These are phyloP conservation scores for Hypsizygus marmoreus DNA, from an alignment of 768 basidiomycete genomes.

Conservation along the genomic window DNA sequence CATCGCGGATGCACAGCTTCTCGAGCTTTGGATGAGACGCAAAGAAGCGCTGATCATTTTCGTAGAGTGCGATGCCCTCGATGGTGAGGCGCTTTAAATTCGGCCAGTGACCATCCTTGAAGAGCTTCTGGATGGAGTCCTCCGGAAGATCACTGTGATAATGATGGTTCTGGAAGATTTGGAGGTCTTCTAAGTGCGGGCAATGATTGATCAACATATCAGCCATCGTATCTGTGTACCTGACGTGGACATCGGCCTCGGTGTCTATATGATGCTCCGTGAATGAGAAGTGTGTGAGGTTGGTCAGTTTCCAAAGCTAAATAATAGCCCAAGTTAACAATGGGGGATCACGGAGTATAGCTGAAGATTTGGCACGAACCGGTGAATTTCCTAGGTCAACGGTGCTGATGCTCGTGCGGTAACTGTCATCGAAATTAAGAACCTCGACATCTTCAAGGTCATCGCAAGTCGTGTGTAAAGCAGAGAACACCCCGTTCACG, in stretches of 20 bases:
- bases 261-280: neutral
- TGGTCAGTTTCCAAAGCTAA: slow-evolving; percentile 1
- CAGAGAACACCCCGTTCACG: neutral
- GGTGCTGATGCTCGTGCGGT: neutral
- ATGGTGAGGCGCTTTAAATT: neutral
- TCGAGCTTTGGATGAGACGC: neutral
- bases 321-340: no score
- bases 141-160: neutral
- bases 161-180: neutral
- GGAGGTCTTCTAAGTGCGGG: neutral
- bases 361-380: no score
- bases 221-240: neutral
- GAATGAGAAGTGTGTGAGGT: slow-evolving; percentile 4
- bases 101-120: neutral
- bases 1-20: slow-evolving; percentile 8
- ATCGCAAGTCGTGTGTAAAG: neutral
- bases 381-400: no score
- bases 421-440: slow-evolving; percentile 13
- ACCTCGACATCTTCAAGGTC: neutral
- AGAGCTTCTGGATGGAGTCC: neutral
- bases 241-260: neutral
- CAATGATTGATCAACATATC: neutral
- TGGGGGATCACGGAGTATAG: no score
- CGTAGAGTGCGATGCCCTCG: neutral
- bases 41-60: neutral